phyloP scores from a whole-genome alignment of 768 basidiomycete species.

The Leccinellum albellum region DNA sequence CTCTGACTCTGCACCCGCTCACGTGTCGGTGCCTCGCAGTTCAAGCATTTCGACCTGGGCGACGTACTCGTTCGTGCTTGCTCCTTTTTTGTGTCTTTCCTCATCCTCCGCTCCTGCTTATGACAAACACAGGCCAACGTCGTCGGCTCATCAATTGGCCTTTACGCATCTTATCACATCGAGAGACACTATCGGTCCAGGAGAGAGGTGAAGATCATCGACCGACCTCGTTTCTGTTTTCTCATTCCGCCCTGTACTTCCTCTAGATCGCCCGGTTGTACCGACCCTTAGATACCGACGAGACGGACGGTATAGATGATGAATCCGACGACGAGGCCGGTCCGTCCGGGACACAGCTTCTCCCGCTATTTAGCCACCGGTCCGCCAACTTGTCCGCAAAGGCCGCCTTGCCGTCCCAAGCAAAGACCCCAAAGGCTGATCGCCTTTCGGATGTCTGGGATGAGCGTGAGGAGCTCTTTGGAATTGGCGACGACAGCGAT shows the following conservation, averaged over 20 bases:
- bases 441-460: constrained; percentile 70
- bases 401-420: constrained; percentile 24
- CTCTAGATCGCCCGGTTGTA: constrained; percentile 73
- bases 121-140: constrained; percentile 62
- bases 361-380: constrained; percentile 44
- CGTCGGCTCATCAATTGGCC: constrained; percentile 65
- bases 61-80: constrained; percentile 58
- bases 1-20: background rate
- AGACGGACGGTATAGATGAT: constrained; percentile 52
- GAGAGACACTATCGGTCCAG: constrained; percentile 76
- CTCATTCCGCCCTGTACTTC: background rate
- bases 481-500: constrained; percentile 61
- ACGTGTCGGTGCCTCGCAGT: constrained; percentile 35
- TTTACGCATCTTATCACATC: constrained; percentile 61
- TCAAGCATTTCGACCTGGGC: constrained; percentile 68
- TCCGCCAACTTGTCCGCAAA: constrained; percentile 14
- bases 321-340: constrained; percentile 40
- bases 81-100: too few species aligned
- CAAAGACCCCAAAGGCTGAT: constrained; percentile 27
- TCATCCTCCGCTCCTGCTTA: constrained; percentile 3
- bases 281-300: constrained; percentile 58
- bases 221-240: background rate
- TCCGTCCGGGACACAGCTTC: constrained; percentile 48
- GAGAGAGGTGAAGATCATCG: constrained; percentile 53
- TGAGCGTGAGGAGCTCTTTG: constrained; percentile 73